phyloP scores from a whole-genome alignment of 2,329 filamentous ascomycete species.

The Chrysosphaeria jannelii region DNA sequence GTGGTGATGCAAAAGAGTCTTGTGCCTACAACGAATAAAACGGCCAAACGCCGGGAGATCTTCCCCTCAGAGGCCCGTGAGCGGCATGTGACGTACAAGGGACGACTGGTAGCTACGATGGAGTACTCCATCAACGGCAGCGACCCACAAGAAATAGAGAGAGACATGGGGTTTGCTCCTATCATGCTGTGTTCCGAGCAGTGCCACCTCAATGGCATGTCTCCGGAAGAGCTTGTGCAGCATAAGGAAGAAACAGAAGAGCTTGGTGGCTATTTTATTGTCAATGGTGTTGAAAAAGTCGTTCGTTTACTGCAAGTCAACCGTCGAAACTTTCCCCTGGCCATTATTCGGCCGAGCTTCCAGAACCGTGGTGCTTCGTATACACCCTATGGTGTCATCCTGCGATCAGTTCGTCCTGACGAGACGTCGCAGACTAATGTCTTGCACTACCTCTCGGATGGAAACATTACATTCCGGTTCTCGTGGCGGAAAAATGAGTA shows the following conservation, averaged over 20 bases:
- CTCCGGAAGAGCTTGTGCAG: conserved; percentile 53
- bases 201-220: conserved; percentile 69
- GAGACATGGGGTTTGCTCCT: conserved; percentile 68
- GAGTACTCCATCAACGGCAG: conserved; percentile 72
- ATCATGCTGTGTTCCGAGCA: conserved; percentile 86
- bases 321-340: conserved; percentile 80
- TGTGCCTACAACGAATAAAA: conserved; percentile 58
- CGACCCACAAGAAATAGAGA: conserved; percentile 50
- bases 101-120: conserved; percentile 53
- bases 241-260: conserved; percentile 91
- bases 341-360: conserved; percentile 76
- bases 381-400: conserved; percentile 68
- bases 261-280: conserved; percentile 83
- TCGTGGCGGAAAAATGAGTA: conserved; percentile 96
- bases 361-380: conserved; percentile 63
- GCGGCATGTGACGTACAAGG: conserved; percentile 71
- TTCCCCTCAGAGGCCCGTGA: conserved; percentile 83
- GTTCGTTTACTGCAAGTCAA: conserved; percentile 78
- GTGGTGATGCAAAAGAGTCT: conserved; percentile 58
- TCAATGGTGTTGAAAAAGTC: conserved; percentile 93
- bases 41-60: conserved; percentile 57
- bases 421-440: conserved; percentile 96
- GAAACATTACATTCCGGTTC: conserved; percentile 89
- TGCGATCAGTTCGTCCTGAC: conserved; percentile 81
- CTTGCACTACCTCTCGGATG: conserved; percentile 80